A percentile compares a stretch with the other conserved stretches of the same genome.
phyloP scores from a whole-genome alignment of 2,329 filamentous ascomycete genomes.

The Xylariales sp. region DNA sequence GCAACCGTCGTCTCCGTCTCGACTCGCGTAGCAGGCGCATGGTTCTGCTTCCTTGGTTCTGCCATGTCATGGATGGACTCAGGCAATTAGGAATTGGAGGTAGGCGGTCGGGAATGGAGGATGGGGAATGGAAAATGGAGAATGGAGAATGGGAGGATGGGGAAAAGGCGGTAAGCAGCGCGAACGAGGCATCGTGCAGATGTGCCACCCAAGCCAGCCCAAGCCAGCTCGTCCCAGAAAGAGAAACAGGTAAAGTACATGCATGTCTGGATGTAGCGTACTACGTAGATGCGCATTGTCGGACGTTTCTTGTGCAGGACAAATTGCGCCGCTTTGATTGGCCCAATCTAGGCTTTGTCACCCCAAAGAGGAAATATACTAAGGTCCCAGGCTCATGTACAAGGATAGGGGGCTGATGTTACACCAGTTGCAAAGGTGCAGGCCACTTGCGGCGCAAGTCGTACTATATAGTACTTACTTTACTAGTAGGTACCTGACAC shows the following conservation, averaged over 20 bases:
- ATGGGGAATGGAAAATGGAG: not conserved
- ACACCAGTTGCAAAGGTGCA: slow-evolving; percentile 19
- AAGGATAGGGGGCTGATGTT: slow-evolving; percentile 32
- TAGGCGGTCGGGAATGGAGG: slow-evolving; percentile 20
- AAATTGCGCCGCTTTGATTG: slow-evolving; percentile 23
- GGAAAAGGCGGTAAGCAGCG: slow-evolving; percentile 40
- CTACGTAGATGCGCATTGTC: slow-evolving; percentile 22
- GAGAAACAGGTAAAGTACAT: slow-evolving; percentile 35
- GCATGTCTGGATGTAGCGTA: slow-evolving; percentile 13
- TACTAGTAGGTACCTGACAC: too few relatives aligned
- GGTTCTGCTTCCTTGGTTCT: slow-evolving; percentile 19
- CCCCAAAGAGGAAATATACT: slow-evolving; percentile 38
- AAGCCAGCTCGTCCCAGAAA: slow-evolving; percentile 18
- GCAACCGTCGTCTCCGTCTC: slow-evolving; percentile 26
- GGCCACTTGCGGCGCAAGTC: slow-evolving; percentile 26
- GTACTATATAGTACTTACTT: not conserved
- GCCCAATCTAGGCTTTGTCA: slow-evolving; percentile 26
- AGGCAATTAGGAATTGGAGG: slow-evolving; percentile 4
- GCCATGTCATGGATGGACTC: slow-evolving; percentile 20
- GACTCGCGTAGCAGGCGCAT: slow-evolving; percentile 27
- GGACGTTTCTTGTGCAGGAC: slow-evolving; percentile 32
- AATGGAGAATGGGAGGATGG: slow-evolving; percentile 9
- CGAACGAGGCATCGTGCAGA: slow-evolving; percentile 26
- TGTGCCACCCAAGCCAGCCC: slow-evolving; percentile 8
- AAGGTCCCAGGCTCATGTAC: slow-evolving; percentile 32